phyloP scores from a whole-genome alignment of 2,329 filamentous ascomycete species.

The Monosporascus sp. region DNA sequence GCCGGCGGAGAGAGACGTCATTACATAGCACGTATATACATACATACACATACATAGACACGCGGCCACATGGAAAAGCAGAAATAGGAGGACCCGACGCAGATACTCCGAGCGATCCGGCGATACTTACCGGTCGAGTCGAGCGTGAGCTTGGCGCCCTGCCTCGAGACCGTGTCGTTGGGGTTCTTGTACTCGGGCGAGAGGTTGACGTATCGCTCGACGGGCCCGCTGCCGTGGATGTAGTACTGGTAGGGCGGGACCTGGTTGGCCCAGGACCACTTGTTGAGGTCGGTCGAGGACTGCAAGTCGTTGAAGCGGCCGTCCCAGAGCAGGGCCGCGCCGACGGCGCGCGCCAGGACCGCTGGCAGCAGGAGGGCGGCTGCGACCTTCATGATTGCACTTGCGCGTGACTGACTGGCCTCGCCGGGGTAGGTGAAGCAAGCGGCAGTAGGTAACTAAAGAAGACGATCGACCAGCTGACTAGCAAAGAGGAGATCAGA shows the following conservation, averaged over 20 bases:
- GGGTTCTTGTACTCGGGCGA: conserved; percentile 59
- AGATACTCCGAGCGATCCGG: too few relatives aligned
- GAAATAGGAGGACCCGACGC: too few relatives aligned
- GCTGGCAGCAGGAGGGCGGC: conserved; percentile 6
- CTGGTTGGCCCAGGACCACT: conserved; percentile 59
- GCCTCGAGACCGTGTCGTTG: conserved; percentile 52
- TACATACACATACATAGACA: too few relatives aligned
- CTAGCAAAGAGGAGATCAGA: not conserved
- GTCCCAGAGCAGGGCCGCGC: conserved; percentile 52
- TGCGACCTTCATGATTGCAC: conserved; percentile 15
- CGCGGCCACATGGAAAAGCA: too few relatives aligned
- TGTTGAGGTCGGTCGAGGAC: conserved; percentile 44
- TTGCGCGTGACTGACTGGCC: too few relatives aligned
- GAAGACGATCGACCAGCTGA: not conserved
- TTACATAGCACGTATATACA: too few relatives aligned
- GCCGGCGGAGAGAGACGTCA: conserved; percentile 24
- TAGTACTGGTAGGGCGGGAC: conserved; percentile 68
- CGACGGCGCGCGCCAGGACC: conserved; percentile 15
- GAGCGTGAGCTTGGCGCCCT: conserved; percentile 66
- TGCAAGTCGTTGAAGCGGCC: conserved; percentile 53
- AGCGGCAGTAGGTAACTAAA: not conserved
- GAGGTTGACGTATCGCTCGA: conserved; percentile 57
- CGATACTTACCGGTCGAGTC: conserved; percentile 20
- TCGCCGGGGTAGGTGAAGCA: not conserved
- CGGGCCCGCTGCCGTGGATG: conserved; percentile 58